phyloP scores from a whole-genome alignment of 805 yeast species.

The Kuraishia ogatae region DNA sequence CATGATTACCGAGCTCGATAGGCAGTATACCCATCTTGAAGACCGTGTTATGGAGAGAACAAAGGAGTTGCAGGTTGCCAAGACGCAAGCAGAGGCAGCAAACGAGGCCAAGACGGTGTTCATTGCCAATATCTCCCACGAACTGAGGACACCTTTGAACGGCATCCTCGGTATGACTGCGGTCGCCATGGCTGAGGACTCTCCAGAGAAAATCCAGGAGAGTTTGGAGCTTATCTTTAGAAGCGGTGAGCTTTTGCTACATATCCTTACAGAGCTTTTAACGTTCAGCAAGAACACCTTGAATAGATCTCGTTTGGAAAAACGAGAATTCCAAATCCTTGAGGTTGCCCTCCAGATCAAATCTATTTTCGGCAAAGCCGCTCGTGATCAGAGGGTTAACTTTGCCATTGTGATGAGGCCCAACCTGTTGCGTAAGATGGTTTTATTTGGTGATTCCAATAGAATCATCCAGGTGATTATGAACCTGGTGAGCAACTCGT shows the following conservation, averaged over 20 bases:
- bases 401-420: slow-evolving; percentile 59
- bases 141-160: slow-evolving; percentile 88
- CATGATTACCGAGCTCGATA: slow-evolving; percentile 82
- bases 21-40: slow-evolving; percentile 78
- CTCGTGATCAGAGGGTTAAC: slow-evolving; percentile 67
- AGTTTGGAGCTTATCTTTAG: slow-evolving; percentile 77
- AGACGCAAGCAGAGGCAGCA: slow-evolving; percentile 64
- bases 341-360: slow-evolving; percentile 82
- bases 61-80: slow-evolving; percentile 79
- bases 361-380: slow-evolving; percentile 77
- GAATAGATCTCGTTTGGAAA: slow-evolving; percentile 75
- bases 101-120: slow-evolving; percentile 95
- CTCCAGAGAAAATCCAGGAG: slow-evolving; percentile 56
- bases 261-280: slow-evolving; percentile 81
- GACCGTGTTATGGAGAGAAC: slow-evolving; percentile 85
- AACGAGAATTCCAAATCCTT: slow-evolving; percentile 65
- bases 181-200: slow-evolving; percentile 83
- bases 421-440: slow-evolving; percentile 46
- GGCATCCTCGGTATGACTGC: slow-evolving; percentile 96
- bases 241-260: slow-evolving; percentile 84
- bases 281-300: slow-evolving; percentile 90
- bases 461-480: slow-evolving; percentile 86
- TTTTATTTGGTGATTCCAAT: slow-evolving; percentile 81
- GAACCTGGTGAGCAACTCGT: slow-evolving; percentile 84
- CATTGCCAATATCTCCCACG: slow-evolving; percentile 89